Conservation (phyloP, 1,284 basidiomycete genomes). For the Neolentinus lepideus region DNA sequence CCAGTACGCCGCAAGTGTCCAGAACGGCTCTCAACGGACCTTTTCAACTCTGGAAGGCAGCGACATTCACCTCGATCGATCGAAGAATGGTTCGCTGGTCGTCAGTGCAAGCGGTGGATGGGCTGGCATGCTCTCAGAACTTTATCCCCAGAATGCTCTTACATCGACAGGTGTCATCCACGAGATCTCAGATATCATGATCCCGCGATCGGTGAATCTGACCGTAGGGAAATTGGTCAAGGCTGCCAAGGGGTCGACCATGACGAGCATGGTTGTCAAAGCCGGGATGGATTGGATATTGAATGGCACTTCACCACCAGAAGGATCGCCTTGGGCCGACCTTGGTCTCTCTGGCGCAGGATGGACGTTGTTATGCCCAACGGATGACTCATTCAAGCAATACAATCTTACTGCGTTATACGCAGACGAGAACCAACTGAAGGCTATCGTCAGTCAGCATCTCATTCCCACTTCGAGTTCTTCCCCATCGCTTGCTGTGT, state of each 20-base stretch:
- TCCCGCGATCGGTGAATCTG: constrained; percentile 84
- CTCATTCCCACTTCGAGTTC: constrained; percentile 55
- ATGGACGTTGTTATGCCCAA: constrained; percentile 87
- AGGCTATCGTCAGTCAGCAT: constrained; percentile 80
- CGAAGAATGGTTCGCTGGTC: constrained; percentile 39
- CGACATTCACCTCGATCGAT: constrained; percentile 55
- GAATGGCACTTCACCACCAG: constrained; percentile 74
- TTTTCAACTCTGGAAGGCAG: constrained; percentile 70
- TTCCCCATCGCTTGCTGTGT: constrained; percentile 19
- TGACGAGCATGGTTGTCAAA: constrained; percentile 77
- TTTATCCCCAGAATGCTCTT: constrained; percentile 57
- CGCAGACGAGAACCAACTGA: constrained; percentile 51
- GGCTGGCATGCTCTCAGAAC: constrained; percentile 55
- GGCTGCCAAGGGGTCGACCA: constrained; percentile 83
- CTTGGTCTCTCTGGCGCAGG: constrained; percentile 40
- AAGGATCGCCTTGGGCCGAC: constrained; percentile 53
- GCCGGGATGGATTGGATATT: constrained; percentile 88
- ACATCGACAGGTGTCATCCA: constrained; percentile 92
- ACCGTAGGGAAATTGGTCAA: constrained; percentile 85
- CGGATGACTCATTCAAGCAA: constrained; percentile 88
- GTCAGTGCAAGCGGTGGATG: constrained; percentile 70
- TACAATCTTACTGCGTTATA: constrained; percentile 81
- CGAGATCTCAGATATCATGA: constrained; percentile 80
- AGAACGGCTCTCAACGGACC: constrained; percentile 58
- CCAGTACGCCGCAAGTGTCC: constrained; percentile 63